phyloP scores from a whole-genome alignment of 2,329 filamentous ascomycete species.

The Triangularia setosa region DNA sequence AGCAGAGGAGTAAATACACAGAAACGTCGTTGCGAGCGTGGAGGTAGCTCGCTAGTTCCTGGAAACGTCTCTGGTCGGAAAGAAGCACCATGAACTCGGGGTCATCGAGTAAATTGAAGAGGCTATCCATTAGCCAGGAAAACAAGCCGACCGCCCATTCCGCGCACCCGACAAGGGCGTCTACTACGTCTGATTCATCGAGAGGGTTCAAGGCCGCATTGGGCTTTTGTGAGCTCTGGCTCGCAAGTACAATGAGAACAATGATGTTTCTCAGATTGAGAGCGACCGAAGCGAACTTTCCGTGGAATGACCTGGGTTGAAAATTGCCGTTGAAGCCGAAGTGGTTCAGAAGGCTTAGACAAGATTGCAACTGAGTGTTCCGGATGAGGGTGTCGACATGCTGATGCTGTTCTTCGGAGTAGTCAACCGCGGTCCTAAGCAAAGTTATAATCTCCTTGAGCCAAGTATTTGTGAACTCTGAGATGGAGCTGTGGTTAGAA shows the following conservation, averaged over 20 bases:
- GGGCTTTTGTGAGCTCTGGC: conserved; percentile 50
- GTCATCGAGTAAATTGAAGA: conserved; percentile 55
- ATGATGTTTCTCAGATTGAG: conserved; percentile 71
- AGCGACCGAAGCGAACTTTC: conserved; percentile 71
- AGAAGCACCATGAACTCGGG: conserved; percentile 48
- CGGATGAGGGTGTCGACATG: conserved; percentile 61
- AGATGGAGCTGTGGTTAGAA: background rate
- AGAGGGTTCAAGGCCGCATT: conserved; percentile 56
- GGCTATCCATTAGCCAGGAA: conserved; percentile 56
- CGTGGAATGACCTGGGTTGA: conserved; percentile 58
- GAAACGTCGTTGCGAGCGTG: conserved; percentile 54
- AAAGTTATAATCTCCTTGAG: conserved; percentile 64
- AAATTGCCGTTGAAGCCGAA: conserved; percentile 68
- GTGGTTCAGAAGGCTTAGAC: conserved; percentile 73
- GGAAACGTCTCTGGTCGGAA: conserved; percentile 41
- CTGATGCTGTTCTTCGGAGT: conserved; percentile 68
- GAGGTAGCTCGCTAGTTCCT: conserved; percentile 49
- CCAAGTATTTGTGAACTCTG: conserved; percentile 60
- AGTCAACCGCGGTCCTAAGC: conserved; percentile 73
- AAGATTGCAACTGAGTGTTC: conserved; percentile 69
- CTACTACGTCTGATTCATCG: conserved; percentile 69
- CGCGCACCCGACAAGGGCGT: conserved; percentile 68
- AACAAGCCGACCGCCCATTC: conserved; percentile 75
- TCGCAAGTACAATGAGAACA: conserved; percentile 61
- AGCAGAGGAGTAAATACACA: conserved; percentile 65